phyloP scores from a whole-genome alignment of 768 basidiomycete genomes.

The Boletus barrowsii region DNA sequence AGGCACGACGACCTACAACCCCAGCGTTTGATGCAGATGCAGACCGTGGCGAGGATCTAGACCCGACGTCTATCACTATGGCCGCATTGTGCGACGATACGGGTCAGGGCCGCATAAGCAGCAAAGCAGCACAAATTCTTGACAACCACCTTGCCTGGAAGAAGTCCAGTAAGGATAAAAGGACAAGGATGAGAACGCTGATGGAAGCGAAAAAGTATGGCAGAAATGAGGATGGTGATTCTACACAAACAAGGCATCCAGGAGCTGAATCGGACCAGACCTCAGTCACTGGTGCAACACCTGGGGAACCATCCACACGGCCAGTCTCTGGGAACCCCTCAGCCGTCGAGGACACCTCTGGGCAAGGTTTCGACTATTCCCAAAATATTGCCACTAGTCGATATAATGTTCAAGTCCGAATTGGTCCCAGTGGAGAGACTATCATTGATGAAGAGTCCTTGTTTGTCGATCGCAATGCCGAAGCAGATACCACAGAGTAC shows the following conservation, averaged over 20 bases:
- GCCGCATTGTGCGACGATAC: conserved; percentile 73
- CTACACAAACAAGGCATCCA: conserved; percentile 13
- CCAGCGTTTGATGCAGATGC: conserved; percentile 57
- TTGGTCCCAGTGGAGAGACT: conserved; percentile 84
- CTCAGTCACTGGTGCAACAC: background rate
- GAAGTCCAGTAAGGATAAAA: conserved; percentile 60
- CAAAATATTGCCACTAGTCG: conserved; percentile 63
- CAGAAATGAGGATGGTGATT: conserved; percentile 46
- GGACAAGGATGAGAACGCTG: conserved; percentile 55
- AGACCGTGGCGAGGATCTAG: conserved; percentile 72
- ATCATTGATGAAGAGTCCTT: conserved; percentile 85
- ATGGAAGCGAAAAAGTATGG: conserved; percentile 81
- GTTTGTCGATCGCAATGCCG: conserved; percentile 69
- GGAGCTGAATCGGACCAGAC: conserved; percentile 9
- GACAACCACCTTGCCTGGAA: conserved; percentile 74
- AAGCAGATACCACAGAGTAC: conserved; percentile 67
- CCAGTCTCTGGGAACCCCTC: conserved; percentile 13
- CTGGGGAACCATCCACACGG: conserved; percentile 16
- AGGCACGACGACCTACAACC: conserved; percentile 43
- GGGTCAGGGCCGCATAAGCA: conserved; percentile 76
- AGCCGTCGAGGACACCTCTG: conserved; percentile 41
- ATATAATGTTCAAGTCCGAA: conserved; percentile 82
- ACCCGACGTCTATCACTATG: conserved; percentile 85
- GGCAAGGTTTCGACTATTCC: conserved; percentile 67
- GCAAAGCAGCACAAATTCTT: conserved; percentile 69